Evolutionary conservation across 495 filamentous ascomycete species (phyloP), one percentile per base, ranked within the genome.

Genomic region (Daldinia vernicosa): DNA sequence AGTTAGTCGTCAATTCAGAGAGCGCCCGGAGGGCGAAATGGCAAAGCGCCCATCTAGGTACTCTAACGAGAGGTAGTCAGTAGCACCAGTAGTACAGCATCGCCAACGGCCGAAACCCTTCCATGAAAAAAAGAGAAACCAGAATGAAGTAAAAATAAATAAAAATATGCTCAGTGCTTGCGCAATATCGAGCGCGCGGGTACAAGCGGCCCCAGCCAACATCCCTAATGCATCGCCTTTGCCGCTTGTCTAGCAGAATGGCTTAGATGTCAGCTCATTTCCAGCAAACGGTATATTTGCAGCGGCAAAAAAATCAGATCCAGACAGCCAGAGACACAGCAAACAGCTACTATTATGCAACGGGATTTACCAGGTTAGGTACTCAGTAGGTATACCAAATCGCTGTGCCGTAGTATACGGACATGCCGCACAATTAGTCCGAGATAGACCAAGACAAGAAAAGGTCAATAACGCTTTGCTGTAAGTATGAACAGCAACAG

Each of bases 191-290:
- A 47, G 43, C 62, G 62, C 70, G 66, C 70, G 70, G 70, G 43
- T 73, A 73, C 52, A 47, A 56, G 51, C 70, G 70, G 70, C 43
- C 60, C 56, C 60, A 62, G 45, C 47, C 30, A 52, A 65, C 27
- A 9, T 39, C 45, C 33, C 19, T 57, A 45, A 54, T 35, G 39
- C 28, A 63, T 73, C 39, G 19, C 53, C n/a, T 57, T 73, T 69
- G 70, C 70, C 70, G 70, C 70, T 51, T 35, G 27, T n/a, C 47
- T 66, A 35, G 45, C 28, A 33, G 35, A 39, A 69, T 59, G 70
- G 70, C 70, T 73, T 69, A 73, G 65, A 66, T 30, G 47, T 60
- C 37, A 64, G 59, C 54, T 56, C 60, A 56, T 64, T 71, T 65
- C 60, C 50, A 60, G 45, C 60, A 71, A 71, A 63, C 60, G 50